Base-by-base conservation (phyloP, 805 yeast species). In the Priceomyces carsonii region DNA sequence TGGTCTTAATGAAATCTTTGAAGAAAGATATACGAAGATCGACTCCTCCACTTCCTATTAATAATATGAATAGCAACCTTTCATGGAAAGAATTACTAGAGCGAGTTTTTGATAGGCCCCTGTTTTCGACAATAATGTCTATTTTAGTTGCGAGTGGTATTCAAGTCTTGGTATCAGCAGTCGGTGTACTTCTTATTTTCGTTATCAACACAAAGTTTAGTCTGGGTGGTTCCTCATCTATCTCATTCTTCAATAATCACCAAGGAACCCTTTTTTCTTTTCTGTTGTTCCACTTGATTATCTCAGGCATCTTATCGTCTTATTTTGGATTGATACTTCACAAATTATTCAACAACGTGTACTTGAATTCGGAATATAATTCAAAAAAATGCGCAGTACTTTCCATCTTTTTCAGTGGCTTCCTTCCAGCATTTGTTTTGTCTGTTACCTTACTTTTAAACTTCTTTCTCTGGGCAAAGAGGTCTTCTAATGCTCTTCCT, bases 231-330 rank as follows among this genome's bases (percentile, higher is more conserved):
- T 33, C 43, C 4, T 33, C 84, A 2, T 68, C 79, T 6, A 78
- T 81, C 17, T 59, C 77, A 3, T 66, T 82, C 26, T 77, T 82
- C 40, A 86, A 83, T 39, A 74, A 78, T 47, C 77, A 79, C 37
- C 76, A 84, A 38, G 87, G 86, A 26, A 79, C 87, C 10, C 73
- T 83, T 6, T 54, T 84, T 34, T 71, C 85, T 6, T 66, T 81
- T 32, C 77, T 88, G 0, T 49, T 84, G 16, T 52, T 74, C 3
- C 65, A 80, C 39, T 80, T 86, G 48, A 75, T 83, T 3, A 53
- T 76, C 18, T 86, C 91, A 15, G 95, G 93, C 0, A 72, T 80
- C 21, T 71, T 83, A 36, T 80, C 95, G 1, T 88, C 95, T 0
- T 85, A 75, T 53, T 63, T 79, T 4, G 87, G 93, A 27, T 72